A percentile compares a stretch with the other conserved stretches of the same genome.
Conservation (phyloP, 2,329 filamentous ascomycete genomes). For the Fusarium verticillioides region DNA sequence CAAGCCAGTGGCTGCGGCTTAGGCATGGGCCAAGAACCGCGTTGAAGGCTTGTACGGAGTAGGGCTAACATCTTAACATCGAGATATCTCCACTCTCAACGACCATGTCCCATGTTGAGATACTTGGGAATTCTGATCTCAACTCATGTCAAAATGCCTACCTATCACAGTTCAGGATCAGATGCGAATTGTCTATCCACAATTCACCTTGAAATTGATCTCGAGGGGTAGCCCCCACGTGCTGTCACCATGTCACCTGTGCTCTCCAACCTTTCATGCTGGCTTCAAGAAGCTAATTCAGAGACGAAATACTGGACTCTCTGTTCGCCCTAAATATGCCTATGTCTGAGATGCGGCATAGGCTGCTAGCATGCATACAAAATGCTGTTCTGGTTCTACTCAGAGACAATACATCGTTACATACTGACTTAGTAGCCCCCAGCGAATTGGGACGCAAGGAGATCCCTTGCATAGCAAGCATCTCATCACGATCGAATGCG, state of each 20-base stretch:
- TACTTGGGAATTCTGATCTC: constrained; percentile 15
- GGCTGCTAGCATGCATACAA: background rate
- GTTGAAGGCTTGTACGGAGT: background rate
- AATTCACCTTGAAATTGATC: background rate
- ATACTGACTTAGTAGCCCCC: background rate
- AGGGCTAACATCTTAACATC: constrained; percentile 1
- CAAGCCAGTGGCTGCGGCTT: constrained; percentile 7
- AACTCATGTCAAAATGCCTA: background rate
- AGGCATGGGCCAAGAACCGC: constrained; percentile 6
- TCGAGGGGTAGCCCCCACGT: constrained; percentile 10
- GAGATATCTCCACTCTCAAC: constrained; percentile 4
- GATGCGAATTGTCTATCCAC: constrained; percentile 1
- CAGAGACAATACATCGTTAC: background rate
- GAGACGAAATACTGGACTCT: background rate
- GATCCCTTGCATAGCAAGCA: constrained; percentile 1
- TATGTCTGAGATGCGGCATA: background rate
- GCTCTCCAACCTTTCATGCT: background rate
- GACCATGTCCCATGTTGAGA: background rate
- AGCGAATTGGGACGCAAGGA: background rate
- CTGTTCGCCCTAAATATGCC: background rate
- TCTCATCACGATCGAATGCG: background rate
- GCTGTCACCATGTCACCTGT: background rate
- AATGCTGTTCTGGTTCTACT: background rate
- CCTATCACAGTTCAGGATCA: background rate
- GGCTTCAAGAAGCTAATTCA: background rate